A percentile compares a stretch with the other conserved stretches of the same genome.
These are phyloP conservation scores for Chenopodium album DNA, from an alignment of 148 eudicot genomes.

Conservation along the genomic window DNA sequence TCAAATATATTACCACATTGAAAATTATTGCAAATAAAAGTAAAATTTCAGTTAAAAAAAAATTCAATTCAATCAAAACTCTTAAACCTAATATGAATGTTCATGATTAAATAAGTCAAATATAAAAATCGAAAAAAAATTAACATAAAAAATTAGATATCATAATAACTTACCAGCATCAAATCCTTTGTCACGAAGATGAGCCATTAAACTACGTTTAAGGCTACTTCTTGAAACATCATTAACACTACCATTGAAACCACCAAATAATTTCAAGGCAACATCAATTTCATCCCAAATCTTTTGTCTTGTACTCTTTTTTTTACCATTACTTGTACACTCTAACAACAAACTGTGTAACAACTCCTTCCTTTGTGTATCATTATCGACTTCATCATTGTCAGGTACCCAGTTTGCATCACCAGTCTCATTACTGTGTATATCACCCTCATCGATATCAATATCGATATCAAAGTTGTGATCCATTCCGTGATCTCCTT, in stretches of 20 bases:
- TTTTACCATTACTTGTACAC: conserved; percentile 21
- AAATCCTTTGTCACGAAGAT: conserved; percentile 53
- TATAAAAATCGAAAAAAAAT: too few species aligned
- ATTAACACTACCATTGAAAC: neutral
- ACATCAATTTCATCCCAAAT: conserved; percentile 35
- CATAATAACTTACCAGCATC: conserved; percentile 55
- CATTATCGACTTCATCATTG: conserved; percentile 1
- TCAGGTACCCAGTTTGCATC: conserved; percentile 12
- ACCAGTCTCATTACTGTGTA: neutral
- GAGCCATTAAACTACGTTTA: conserved; percentile 56
- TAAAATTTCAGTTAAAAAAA: too few species aligned
- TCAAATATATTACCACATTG: neutral
- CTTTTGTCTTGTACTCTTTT: conserved; percentile 24
- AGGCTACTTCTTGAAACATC: conserved; percentile 26
- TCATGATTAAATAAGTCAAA: neutral
- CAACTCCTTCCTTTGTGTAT: conserved; percentile 35
- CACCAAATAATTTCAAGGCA: conserved; percentile 20
- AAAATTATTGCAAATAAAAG: neutral
- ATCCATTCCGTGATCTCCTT: conserved; percentile 21
- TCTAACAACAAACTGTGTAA: conserved; percentile 38
- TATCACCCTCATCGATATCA: conserved; percentile 6
- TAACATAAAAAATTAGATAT: neutral
- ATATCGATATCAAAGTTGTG: conserved; percentile 6
- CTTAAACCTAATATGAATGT: too few species aligned
- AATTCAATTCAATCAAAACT: too few species aligned